These are phyloP conservation scores for Russula griseocarnosa DNA, from an alignment of 768 basidiomycete genomes.

Conservation along the genomic window DNA sequence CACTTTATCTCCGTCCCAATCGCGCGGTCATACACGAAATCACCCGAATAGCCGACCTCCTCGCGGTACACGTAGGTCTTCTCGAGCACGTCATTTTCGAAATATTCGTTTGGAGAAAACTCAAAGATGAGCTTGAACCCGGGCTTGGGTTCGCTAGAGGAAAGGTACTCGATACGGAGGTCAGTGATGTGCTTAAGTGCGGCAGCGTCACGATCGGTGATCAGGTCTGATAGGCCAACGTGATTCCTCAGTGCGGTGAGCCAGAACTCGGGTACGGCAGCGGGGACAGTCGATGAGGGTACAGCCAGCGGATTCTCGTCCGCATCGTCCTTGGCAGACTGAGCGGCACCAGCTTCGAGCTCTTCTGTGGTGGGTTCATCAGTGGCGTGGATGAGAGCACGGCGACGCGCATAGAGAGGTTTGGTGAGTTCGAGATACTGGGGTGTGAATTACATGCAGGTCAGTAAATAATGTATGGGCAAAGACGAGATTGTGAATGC, in stretches of 20 bases:
- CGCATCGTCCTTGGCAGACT: slow-evolving; percentile 70
- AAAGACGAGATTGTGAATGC: not conserved
- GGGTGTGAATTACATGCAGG: slow-evolving; percentile 6
- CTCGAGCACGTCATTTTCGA: slow-evolving; percentile 74
- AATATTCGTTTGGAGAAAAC: slow-evolving; percentile 82
- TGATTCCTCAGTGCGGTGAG: slow-evolving; percentile 94
- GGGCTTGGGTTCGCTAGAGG: slow-evolving; percentile 59
- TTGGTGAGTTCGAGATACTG: slow-evolving; percentile 73
- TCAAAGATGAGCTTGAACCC: slow-evolving; percentile 89
- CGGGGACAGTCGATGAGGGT: slow-evolving; percentile 32
- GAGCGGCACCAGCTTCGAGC: slow-evolving; percentile 72
- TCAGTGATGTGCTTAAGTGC: slow-evolving; percentile 83
- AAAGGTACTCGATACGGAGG: slow-evolving; percentile 73
- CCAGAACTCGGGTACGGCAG: slow-evolving; percentile 94
- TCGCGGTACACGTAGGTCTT: slow-evolving; percentile 95
- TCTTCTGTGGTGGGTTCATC: slow-evolving; percentile 74
- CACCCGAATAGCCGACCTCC: slow-evolving; percentile 92
- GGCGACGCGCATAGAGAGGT: slow-evolving; percentile 84
- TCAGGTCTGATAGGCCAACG: slow-evolving; percentile 75
- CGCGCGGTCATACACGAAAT: slow-evolving; percentile 94
- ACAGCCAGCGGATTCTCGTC: slow-evolving; percentile 54
- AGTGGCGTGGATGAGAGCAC: slow-evolving; percentile 76
- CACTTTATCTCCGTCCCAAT: slow-evolving; percentile 90
- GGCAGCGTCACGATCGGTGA: slow-evolving; percentile 87
- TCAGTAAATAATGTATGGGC: slow-evolving; percentile 5